Conservation (phyloP, 1,139 yeast species). For the Suhomyces bribrorum region DNA sequence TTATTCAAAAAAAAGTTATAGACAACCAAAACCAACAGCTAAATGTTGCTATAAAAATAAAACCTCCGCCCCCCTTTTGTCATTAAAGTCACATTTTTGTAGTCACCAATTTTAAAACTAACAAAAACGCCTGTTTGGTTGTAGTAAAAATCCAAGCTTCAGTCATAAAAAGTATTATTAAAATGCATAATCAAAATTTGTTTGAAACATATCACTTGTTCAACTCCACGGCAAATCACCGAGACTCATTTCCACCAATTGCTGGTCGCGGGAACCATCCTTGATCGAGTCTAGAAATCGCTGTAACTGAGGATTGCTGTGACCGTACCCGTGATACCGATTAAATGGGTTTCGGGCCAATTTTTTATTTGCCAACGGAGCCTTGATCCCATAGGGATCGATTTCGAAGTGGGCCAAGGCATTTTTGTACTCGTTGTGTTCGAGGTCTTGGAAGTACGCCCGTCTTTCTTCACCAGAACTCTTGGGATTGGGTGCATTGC, state of each 20-base stretch:
- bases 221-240: neutral
- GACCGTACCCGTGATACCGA: conserved; percentile 43
- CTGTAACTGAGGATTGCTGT: conserved; percentile 27
- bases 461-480: conserved; percentile 19
- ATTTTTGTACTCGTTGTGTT: conserved; percentile 48
- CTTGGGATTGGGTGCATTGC: conserved; percentile 61
- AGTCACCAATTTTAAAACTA: too few species aligned
- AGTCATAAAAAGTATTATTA: too few species aligned
- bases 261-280: conserved; percentile 3
- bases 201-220: too few species aligned
- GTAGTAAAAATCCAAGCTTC: too few species aligned
- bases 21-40: too few species aligned
- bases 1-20: neutral
- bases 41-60: too few species aligned
- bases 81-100: too few species aligned
- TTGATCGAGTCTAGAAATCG: conserved; percentile 22
- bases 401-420: conserved; percentile 57
- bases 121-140: too few species aligned
- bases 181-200: too few species aligned
- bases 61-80: too few species aligned
- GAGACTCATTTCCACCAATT: neutral
- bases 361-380: conserved; percentile 44
- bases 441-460: conserved; percentile 45
- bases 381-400: conserved; percentile 63
- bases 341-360: conserved; percentile 61